Evolutionary conservation across 768 basidiomycete genomes (phyloP).

Genomic region (Pulveroboletus frians): DNA sequence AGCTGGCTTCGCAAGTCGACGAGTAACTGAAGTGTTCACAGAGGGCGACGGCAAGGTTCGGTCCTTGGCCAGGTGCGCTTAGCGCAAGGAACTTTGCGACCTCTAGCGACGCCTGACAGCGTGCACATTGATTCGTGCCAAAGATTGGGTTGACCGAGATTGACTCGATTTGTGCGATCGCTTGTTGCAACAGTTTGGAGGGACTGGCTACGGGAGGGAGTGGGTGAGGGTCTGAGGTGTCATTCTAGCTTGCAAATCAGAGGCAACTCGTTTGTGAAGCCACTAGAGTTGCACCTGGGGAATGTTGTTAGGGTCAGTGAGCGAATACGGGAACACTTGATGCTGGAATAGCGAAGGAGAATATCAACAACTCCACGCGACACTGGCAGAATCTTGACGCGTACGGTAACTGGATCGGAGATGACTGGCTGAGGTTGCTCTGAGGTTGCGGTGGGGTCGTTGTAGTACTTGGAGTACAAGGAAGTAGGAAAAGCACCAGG

Average conservation of each 20-base stretch:
- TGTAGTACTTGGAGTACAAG: slow-evolving; percentile 61
- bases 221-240: slow-evolving; percentile 60
- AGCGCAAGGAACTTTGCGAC: slow-evolving; percentile 62
- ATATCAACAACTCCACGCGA: neutral
- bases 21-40: slow-evolving; percentile 58
- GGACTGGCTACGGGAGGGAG: slow-evolving; percentile 54
- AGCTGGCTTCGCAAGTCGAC: slow-evolving; percentile 44
- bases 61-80: slow-evolving; percentile 56
- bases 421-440: slow-evolving; percentile 75
- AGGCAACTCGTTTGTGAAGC: neutral
- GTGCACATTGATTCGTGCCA: slow-evolving; percentile 47
- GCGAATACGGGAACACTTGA: slow-evolving; percentile 48
- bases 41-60: slow-evolving; percentile 50
- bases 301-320: slow-evolving; percentile 60
- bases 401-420: slow-evolving; percentile 63
- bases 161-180: slow-evolving; percentile 53
- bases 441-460: slow-evolving; percentile 65
- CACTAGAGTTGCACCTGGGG: slow-evolving; percentile 34
- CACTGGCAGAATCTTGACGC: neutral
- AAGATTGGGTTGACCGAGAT: slow-evolving; percentile 52
- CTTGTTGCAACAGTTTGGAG: slow-evolving; percentile 43
- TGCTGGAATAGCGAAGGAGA: slow-evolving; percentile 38
- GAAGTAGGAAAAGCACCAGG: slow-evolving; percentile 64
- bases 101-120: slow-evolving; percentile 57
- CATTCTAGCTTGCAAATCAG: slow-evolving; percentile 32